A percentile compares a stretch with the other conserved stretches of the same genome.
Conservation (phyloP, 805 yeast genomes). For the Candida coquimbonensis region DNA sequence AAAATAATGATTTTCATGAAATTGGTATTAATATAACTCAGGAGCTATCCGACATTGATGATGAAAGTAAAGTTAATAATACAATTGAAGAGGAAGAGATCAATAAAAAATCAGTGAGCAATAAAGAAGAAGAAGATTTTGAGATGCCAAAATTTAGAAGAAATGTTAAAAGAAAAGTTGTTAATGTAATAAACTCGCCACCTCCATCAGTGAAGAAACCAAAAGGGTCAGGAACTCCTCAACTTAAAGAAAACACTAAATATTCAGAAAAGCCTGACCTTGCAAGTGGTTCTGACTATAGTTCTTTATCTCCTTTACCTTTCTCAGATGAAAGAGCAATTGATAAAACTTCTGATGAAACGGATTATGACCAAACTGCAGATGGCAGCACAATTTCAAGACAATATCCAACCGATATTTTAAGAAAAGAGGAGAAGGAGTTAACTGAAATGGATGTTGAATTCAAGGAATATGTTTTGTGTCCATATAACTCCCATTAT, state of each 20-base stretch:
- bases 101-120: neutral
- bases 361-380: too few relatives aligned
- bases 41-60: constrained; percentile 24
- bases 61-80: constrained; percentile 15
- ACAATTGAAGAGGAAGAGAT: constrained; percentile 6
- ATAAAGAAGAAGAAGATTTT: neutral
- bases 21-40: constrained; percentile 20
- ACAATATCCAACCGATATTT: constrained; percentile 1
- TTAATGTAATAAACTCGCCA: neutral
- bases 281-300: neutral
- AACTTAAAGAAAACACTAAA: too few relatives aligned
- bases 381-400: neutral
- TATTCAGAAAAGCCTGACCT: too few relatives aligned
- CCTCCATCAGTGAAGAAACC: neutral
- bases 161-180: neutral
- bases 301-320: neutral
- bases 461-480: constrained; percentile 44
- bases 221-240: neutral
- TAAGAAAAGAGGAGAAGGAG: constrained; percentile 4
- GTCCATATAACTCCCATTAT: constrained; percentile 38
- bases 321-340: neutral
- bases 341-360: too few relatives aligned
- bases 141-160: neutral
- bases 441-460: constrained; percentile 24
- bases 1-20: constrained; percentile 1